Conservation (phyloP, 2,329 filamentous ascomycete species). For the Aspergillus udagawae region DNA sequence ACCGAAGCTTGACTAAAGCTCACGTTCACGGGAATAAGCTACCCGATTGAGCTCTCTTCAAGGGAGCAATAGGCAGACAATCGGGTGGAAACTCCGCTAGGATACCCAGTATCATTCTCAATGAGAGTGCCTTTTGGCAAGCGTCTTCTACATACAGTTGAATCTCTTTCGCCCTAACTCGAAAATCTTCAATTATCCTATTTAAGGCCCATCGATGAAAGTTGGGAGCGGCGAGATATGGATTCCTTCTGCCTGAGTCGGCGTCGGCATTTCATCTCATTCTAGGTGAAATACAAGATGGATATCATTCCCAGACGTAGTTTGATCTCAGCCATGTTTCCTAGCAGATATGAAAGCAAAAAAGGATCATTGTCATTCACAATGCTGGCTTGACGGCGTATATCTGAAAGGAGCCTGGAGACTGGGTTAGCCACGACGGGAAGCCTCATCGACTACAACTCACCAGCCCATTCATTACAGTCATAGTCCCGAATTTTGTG, state of each 20-base stretch:
- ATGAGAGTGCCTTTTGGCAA: background rate
- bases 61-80: background rate
- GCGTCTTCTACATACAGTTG: background rate
- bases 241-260: background rate
- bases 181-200: background rate
- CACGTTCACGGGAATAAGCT: background rate
- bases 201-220: background rate
- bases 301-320: background rate
- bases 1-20: background rate
- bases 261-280: background rate
- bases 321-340: background rate
- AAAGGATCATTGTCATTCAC: background rate
- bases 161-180: background rate
- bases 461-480: constrained; percentile 49
- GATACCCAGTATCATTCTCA: background rate
- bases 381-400: constrained; percentile 45
- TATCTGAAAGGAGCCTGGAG: constrained; percentile 47
- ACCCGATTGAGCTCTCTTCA: background rate
- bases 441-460: constrained; percentile 19
- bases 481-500: background rate
- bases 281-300: background rate
- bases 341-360: background rate
- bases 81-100: background rate
- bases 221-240: background rate
- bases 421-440: background rate